These are phyloP conservation scores for Tylopilus vinaceipallidus DNA, from an alignment of 768 basidiomycete genomes.

Conservation along the genomic window DNA sequence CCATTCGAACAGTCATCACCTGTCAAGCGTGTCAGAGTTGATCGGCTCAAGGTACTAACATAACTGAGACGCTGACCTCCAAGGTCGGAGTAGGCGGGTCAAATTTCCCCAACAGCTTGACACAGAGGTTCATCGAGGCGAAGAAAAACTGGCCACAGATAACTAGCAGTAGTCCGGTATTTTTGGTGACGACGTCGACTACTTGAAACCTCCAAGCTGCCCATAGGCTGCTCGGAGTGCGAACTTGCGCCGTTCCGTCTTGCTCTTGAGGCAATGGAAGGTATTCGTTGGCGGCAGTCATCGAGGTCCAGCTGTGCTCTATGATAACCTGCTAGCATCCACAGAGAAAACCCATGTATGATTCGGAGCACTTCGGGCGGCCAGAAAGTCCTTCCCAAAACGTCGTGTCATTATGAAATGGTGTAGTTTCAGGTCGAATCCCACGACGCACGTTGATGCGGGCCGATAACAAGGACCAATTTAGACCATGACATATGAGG, in stretches of 20 bases:
- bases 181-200: conserved; percentile 27
- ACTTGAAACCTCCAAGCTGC: not conserved
- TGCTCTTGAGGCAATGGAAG: not conserved
- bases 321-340: not conserved
- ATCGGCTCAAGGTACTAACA: not conserved
- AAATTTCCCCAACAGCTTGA: conserved; percentile 58
- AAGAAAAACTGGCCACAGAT: conserved; percentile 57
- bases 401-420: no score
- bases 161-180: conserved; percentile 61
- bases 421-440: no score
- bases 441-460: no score
- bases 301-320: not conserved
- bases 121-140: conserved; percentile 57
- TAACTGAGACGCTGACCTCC: conserved; percentile 39
- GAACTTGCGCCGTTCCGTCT: not conserved
- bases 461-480: no score
- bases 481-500: no score
- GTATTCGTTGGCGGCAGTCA: not conserved
- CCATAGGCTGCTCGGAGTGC: not conserved
- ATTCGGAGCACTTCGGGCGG: no score
- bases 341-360: no score
- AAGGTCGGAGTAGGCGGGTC: conserved; percentile 58
- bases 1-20: conserved; percentile 61
- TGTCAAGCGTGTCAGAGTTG: conserved; percentile 20
- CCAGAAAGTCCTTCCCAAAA: not conserved